Evolutionary conservation across 2,329 filamentous ascomycete genomes (phyloP).

Genomic region (Diaporthe helianthi): DNA sequence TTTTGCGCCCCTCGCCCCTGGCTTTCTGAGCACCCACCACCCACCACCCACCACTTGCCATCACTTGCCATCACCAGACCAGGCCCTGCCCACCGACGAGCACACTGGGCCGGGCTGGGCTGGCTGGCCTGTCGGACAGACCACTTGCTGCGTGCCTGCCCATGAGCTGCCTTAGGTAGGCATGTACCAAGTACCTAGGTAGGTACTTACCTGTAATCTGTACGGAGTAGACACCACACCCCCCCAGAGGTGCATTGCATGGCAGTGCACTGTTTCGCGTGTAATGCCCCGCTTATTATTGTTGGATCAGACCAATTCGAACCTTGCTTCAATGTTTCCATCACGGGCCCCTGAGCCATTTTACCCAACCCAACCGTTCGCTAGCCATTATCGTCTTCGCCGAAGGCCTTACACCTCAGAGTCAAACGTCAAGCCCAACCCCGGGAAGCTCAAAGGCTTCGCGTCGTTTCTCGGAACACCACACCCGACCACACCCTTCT

Average conservation of each 20-base stretch:
- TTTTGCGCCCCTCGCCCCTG: conserved; percentile 6
- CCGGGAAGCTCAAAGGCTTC: background rate
- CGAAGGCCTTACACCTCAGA: conserved; percentile 8
- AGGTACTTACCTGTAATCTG: background rate
- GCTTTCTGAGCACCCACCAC: background rate
- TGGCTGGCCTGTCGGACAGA: too few relatives aligned
- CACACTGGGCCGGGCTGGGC: conserved; percentile 1
- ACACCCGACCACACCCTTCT: background rate
- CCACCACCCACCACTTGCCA: background rate
- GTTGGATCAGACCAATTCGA: too few relatives aligned
- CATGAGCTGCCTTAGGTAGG: background rate
- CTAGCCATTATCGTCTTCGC: conserved; percentile 1
- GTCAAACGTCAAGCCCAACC: background rate
- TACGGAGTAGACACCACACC: too few relatives aligned
- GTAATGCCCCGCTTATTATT: conserved; percentile 13
- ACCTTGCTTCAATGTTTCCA: too few relatives aligned
- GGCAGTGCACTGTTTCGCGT: background rate
- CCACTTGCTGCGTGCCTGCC: background rate
- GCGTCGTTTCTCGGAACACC: background rate
- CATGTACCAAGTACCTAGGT: too few relatives aligned
- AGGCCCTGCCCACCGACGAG: too few relatives aligned
- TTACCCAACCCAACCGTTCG: background rate
- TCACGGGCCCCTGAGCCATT: background rate
- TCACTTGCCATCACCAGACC: too few relatives aligned
- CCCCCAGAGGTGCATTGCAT: background rate